Evolutionary conservation across 176 grass and related monocot species (phyloP), one percentile per base, ranked within the genome.

Genomic region (Otatea glauca): DNA sequence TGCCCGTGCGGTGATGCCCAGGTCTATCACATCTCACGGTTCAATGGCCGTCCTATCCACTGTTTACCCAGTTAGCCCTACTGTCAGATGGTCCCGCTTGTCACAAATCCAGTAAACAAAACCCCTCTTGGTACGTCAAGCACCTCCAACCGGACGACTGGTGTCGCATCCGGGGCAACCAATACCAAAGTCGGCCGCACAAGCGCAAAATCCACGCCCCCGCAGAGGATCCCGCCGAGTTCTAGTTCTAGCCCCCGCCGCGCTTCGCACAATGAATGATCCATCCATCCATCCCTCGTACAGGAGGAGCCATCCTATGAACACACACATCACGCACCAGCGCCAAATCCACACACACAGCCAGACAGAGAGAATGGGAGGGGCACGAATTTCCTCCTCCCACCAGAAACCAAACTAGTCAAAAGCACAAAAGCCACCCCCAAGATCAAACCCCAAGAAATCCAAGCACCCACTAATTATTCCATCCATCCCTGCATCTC

Each of bases 381-480:
- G 20, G 7, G 20, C 54, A 9, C 18, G 7, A 3, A 56, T 56
- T 56, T 37, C 35, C 54, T 9, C 7, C 14, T 5, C 15, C 45
- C 45, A 48, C 45, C 49, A 17, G 9, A 44, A 21, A 5, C 29
- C 24, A 43, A 32, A 23, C 65, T 53, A 76, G 84, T 91, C 82
- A 88, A 93, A 93, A 88, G 72, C 73, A 54, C 67, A 83, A 75
- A 79, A 32, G 54, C 64, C 29, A 84, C 81, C 39, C 84, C 79
- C 74, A 56, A 87, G 91, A 90, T 92, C 83, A 90, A 84, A 85
- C 73, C 87, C 71, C 81, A 69, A 69, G 81, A 90, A 80, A 85
- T 85, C 91, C 79, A 56, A 88, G 81, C 87, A 85, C 56, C 54
- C 81, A 54, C 79, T 78, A 66, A 53, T 75, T 85, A 66, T 81